These are phyloP conservation scores for Rosa chinensis DNA, from an alignment of 306 rosid species.

Conservation along the genomic window DNA sequence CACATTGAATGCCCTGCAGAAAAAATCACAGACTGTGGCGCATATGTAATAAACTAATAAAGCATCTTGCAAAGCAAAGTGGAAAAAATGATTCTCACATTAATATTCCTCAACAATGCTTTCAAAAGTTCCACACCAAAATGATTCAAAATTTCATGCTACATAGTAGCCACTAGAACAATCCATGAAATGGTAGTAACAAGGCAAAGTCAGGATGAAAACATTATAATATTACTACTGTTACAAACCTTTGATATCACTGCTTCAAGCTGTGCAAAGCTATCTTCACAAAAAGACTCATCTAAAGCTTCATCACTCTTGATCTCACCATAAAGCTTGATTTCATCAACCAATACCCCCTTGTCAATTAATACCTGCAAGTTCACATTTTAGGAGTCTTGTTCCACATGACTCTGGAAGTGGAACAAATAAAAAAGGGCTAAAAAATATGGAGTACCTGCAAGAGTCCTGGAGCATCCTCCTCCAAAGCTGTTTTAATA, in stretches of 20 bases:
- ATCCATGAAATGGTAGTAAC: constrained; percentile 7
- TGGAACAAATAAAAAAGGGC: constrained; percentile 9
- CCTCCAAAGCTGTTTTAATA: constrained; percentile 76
- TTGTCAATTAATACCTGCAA: constrained; percentile 74
- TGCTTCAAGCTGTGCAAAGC: constrained; percentile 70
- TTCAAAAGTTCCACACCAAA: background rate
- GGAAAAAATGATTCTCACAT: background rate
- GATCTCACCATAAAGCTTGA: constrained; percentile 77
- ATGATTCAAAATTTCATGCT: background rate
- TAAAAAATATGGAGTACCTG: constrained; percentile 52
- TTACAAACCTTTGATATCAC: constrained; percentile 69
- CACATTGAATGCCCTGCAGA: background rate
- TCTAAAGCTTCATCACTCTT: constrained; percentile 65
- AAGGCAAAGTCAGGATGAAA: constrained; percentile 17
- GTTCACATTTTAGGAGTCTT: constrained; percentile 31
- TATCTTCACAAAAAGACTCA: constrained; percentile 64
- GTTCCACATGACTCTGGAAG: constrained; percentile 28
- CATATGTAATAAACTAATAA: too few species aligned
- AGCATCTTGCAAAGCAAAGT: background rate
- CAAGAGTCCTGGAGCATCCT: constrained; percentile 97
- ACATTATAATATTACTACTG: constrained; percentile 18
- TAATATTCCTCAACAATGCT: background rate
- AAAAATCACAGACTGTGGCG: background rate
- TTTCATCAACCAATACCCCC: constrained; percentile 72
- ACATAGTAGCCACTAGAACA: background rate